phyloP scores from a whole-genome alignment of 768 basidiomycete genomes.

The Trametes coccinea region DNA sequence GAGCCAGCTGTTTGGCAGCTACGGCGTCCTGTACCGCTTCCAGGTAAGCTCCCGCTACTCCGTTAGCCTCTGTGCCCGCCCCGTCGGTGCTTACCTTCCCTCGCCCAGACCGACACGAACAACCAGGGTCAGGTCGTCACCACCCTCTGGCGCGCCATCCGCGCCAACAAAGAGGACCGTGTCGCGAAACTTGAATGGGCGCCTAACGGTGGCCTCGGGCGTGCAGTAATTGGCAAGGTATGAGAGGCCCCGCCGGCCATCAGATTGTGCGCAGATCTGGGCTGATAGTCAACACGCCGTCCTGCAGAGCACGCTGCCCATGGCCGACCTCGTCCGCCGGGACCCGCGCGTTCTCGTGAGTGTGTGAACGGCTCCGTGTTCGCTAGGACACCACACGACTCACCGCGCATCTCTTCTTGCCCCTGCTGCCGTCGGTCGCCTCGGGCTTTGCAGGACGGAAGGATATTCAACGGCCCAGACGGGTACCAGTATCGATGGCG shows the following conservation, averaged over 20 bases:
- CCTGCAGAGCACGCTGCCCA: slow-evolving; percentile 69
- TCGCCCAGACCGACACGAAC: slow-evolving; percentile 60
- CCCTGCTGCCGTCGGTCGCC: slow-evolving; percentile 3
- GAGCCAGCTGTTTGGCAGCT: slow-evolving; percentile 79
- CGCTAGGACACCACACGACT: slow-evolving; percentile 18
- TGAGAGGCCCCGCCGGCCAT: slow-evolving; percentile 11
- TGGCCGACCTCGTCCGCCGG: slow-evolving; percentile 78
- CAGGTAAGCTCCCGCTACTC: slow-evolving; percentile 48
- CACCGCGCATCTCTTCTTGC: neutral
- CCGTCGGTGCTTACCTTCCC: slow-evolving; percentile 30
- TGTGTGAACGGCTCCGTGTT: slow-evolving; percentile 23
- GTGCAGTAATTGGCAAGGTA: slow-evolving; percentile 85
- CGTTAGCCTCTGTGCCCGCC: slow-evolving; percentile 19
- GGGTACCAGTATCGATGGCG: slow-evolving; percentile 81
- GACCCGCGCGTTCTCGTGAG: slow-evolving; percentile 64
- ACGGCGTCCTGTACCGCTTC: slow-evolving; percentile 81
- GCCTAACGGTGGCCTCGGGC: slow-evolving; percentile 77
- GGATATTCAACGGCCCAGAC: slow-evolving; percentile 81
- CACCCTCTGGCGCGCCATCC: slow-evolving; percentile 78
- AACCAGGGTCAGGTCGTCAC: slow-evolving; percentile 70
- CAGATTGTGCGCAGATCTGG: slow-evolving; percentile 29
- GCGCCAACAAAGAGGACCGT: slow-evolving; percentile 83
- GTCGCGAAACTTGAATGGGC: slow-evolving; percentile 90
- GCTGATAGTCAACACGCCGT: slow-evolving; percentile 26
- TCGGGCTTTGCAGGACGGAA: slow-evolving; percentile 30